These are phyloP conservation scores for Anaeromyces robustus DNA, from an alignment of 192 early-diverging fungal species.

Conservation along the genomic window DNA sequence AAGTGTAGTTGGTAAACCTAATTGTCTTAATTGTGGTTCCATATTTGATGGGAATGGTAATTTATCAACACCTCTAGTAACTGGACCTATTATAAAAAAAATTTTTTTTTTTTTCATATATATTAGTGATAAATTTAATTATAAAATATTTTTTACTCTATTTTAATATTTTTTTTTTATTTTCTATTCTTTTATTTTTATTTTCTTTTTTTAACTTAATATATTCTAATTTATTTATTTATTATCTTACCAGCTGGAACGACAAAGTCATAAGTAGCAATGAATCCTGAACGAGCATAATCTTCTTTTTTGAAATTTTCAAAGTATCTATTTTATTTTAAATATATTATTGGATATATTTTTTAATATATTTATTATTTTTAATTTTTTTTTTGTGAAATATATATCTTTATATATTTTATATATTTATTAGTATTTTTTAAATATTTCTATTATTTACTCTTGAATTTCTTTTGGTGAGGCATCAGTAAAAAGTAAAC, in stretches of 20 bases:
- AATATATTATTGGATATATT: too few relatives aligned
- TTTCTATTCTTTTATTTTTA: too few relatives aligned
- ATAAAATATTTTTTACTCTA: too few relatives aligned
- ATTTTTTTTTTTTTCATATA: too few relatives aligned
- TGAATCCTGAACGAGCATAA: conserved; percentile 65
- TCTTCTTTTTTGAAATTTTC: conserved; percentile 42
- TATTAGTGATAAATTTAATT: too few relatives aligned
- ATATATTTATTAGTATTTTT: not conserved
- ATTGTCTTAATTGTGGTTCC: conserved; percentile 73
- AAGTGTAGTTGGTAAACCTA: conserved; percentile 78
- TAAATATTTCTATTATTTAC: conserved; percentile 4
- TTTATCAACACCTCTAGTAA: conserved; percentile 43
- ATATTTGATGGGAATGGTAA: conserved; percentile 79
- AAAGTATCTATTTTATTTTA: conserved; percentile 22
- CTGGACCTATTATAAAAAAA: conserved; percentile 33
- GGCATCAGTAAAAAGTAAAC: conserved; percentile 71
- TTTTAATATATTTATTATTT: too few relatives aligned
- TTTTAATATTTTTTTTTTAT: too few relatives aligned
- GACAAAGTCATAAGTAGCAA: conserved; percentile 59
- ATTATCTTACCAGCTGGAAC: conserved; percentile 23
- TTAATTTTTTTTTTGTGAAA: too few relatives aligned
- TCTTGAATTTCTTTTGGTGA: conserved; percentile 35
- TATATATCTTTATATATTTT: too few relatives aligned
- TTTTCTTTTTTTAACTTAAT: too few relatives aligned
- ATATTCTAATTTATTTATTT: too few relatives aligned